Evolutionary conservation across 352 stramenopile genomes (phyloP), one percentile per base, ranked within the genome.

Genomic region (Phytophthora fragariaefolia): DNA sequence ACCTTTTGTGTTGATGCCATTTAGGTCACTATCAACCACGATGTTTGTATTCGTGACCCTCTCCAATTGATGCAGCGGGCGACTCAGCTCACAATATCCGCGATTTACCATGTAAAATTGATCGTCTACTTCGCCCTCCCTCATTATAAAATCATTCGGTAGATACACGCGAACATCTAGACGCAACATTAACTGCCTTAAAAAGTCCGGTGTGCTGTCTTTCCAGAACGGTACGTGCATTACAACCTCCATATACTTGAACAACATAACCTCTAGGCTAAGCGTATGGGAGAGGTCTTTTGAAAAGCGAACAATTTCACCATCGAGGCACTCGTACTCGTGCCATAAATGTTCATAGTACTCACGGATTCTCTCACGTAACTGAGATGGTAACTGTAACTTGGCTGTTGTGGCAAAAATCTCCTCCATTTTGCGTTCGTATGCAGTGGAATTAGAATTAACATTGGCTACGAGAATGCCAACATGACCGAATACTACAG

Each of bases 31-130:
- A n/a, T n/a, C n/a, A n/a, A n/a, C n/a, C n/a, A n/a, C 34, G 6
- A 73, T 24, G 0, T 57, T 63, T 27, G 66, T 67, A 0, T 36
- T 63, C 0, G 60, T 74, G 1, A 74, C 61, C 52, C 76, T 54
- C 49, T 88, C 77, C 28, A 78, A 69, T 42, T 56, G 66, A 12
- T 79, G 64, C 1, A 53, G 17, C 1, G 69, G 66, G 5, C 60
- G 23, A 15, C 53, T 48, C 1, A 90, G 57, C 50, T 90, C 76
- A 40, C 83, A 91, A 12, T 76, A 65, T 1, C 82, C 85, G 0
- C 79, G 77, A 40, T 92, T 88, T 12, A 93, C 75, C 63, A 92
- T 89, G 69, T 84, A 93, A 60, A 87, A 88, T 22, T 92, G 74
- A 23, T 77, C 71, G 36, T 76, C 80, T 0, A 89, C 75, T 45